Evolutionary conservation across 1,284 basidiomycete genomes (phyloP), one percentile per base, ranked within the genome.

Genomic region (Veloporphyrellus conicus): DNA sequence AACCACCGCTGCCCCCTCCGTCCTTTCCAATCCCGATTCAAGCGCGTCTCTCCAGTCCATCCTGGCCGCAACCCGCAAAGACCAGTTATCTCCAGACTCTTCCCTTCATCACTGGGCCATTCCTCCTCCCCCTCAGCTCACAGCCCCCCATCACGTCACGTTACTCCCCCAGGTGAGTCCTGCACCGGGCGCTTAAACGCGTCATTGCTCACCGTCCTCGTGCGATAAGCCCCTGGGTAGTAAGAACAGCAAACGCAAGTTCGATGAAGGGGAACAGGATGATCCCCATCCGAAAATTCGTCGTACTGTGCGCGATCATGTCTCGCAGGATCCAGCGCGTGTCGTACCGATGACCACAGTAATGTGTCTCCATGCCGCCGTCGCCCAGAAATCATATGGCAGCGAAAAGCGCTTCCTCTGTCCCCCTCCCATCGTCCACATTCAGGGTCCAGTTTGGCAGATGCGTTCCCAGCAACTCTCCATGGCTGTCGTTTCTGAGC

Each of bases 361-460:
- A 28, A 81, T 90, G 51, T 92, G 90, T 59, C 72, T 90, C 31
- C 90, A 93, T 58, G 90, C 90, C 27, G 88, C 90, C 16, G 90
- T 92, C 39, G 90, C 90, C 1, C 90, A 93, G 72, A 93, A 93
- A 68, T 92, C 89, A 9, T 93, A 93, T 63, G 90, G 90, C 45
- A 89, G 82, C 64, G 90, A 93, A 71, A 93, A 93, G 68, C 87
- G 90, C 43, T 93, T 92, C 64, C 78, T 93, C 41, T 91, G 89
- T 61, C 90, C 90, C 3, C 90, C 90, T 4, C 90, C 90, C 15
- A 80, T 93, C 53, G 90, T 93, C 39, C 87, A 88, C 56, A 87
- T 93, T 57, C 87, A 88, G 59, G 89, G 90, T 14, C 87, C 90
- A 3, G 78, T 89, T 23, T 84, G 81, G 78, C 80, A 87, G 54